Evolutionary conservation across 441 rosid genomes (phyloP).

Genomic region (Rhodomyrtus psidioides): DNA sequence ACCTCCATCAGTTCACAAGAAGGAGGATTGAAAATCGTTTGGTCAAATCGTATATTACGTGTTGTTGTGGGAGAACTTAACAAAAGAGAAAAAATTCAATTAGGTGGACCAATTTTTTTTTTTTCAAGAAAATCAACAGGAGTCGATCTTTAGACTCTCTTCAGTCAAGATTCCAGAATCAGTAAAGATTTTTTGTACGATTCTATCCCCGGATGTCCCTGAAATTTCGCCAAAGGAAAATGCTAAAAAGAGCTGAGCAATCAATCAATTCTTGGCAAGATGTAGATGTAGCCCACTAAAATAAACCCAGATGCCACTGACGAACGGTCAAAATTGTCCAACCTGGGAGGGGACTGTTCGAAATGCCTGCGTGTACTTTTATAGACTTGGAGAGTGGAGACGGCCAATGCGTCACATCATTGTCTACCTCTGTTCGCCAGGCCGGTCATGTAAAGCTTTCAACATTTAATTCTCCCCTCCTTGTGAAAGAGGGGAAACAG

Average conservation of each 20-base stretch:
- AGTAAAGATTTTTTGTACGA: no score
- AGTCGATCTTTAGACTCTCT: background rate
- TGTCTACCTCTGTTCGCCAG: background rate
- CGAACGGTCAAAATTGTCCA: background rate
- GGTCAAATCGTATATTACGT: background rate
- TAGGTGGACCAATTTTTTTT: background rate
- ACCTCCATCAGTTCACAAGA: background rate
- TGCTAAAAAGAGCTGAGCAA: background rate
- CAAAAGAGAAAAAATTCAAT: background rate
- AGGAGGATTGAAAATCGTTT: background rate
- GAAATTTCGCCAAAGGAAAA: background rate
- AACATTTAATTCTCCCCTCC: background rate
- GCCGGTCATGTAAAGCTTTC: background rate
- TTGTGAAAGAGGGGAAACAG: background rate
- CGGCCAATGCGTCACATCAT: background rate
- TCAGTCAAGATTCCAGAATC: background rate
- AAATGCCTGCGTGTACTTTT: background rate
- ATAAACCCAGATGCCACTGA: background rate
- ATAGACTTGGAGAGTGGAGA: background rate
- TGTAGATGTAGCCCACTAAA: background rate
- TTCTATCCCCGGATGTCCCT: no score
- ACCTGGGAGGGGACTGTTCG: background rate
- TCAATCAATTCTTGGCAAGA: background rate
- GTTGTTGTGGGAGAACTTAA: background rate
- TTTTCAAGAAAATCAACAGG: background rate